Base-by-base conservation (phyloP, 2,329 filamentous ascomycete genomes). In the Chaetomiaceae sp. region DNA sequence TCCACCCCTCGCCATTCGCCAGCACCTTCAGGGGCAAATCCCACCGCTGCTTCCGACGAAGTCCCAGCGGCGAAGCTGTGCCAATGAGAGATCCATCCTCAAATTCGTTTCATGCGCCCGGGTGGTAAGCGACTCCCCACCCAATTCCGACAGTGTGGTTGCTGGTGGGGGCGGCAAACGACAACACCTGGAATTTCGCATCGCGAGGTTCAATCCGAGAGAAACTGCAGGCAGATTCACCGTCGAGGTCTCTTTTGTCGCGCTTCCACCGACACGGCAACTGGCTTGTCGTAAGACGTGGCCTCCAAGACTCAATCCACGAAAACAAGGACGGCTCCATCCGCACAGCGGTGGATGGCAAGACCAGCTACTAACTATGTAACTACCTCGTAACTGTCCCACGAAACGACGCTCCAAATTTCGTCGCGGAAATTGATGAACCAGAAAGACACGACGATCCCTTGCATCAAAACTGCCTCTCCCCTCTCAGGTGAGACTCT, bases 401-500 rank as follows among this genome's bases (percentile, higher is more conserved):
- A 23, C 20, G 5, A 11, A 20, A 9, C 18, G 37, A 23, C 46
- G 46, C 18, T 40, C 33, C 34, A 49, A 49, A 40, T 44, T 43
- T 44, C 44, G 33, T n/a, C 25, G 10, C 40, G 36, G 46, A 54
- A 34, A 33, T 44, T 46, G n/a, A n/a, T 46, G 25, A 40, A 23
- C 18, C 30, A 18, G 51, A 33, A 51, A 43, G 9, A 34, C 34
- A 16, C 13, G 36, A 36, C 43, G 46, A 41, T 45, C 46, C 32
- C 46, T 43, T 50, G 50, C 54, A 53, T 44, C 30, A 40, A 29
- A 25, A n/a, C n/a, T n/a, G n/a, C n/a, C n/a, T n/a, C n/a, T n/a
- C 4, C 6, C 13, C 27, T n/a, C 45, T 53, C 54, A 56, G 46
- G 54, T 53, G 54, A 53, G 46, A 9, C 42, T 21, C 25, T n/a